Base-by-base conservation (phyloP, 768 basidiomycete genomes). In the Russula sp. region DNA sequence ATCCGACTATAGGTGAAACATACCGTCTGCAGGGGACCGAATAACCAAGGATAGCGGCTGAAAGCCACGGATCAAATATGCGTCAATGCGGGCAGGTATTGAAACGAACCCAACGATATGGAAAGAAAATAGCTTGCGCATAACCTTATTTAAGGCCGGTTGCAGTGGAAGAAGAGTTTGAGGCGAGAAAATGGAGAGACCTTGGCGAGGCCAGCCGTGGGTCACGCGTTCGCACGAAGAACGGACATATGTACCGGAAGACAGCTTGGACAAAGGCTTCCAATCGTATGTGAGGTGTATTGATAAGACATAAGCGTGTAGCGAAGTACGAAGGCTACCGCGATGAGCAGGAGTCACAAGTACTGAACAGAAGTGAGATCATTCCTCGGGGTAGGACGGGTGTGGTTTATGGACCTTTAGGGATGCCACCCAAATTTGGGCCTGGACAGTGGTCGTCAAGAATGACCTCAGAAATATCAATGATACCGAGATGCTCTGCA, bases 11-110 rank as follows among this genome's bases (percentile, higher is more conserved):
- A 47, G 50, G 50, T 52, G 61, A 50, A 56, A 63, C 72, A 58
- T 75, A 86, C 88, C 76, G 79, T 78, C 69, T 78, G 76, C 83
- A 84, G 84, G 32, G 77, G 72, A 2, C 90, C 90, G 70, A 91
- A 92, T 59, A 90, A 81, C 42, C 89, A 75, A 22, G 90, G 90
- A 73, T 90, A 90, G 3, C 84, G 83, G 68, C 90, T 91, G 66
- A 39, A 36, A 45, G 50, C 47, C 57, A 46, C 39, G 57, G 48
- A 43, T 45, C 60, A 60, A 46, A 51, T 38, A 51, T 22, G 35
- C 22, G 39, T 54, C 16, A 36, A 11, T 45, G 65, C 39, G 38
- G 22, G 48, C 50, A 43, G 14, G 20, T 51, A 42, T 22, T 42
- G 39, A 41, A 60, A 58, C 64, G 35, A 38, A 68, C 65, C 61